These are phyloP conservation scores for Rhizopus stolonifer DNA, from an alignment of 371 early-diverging fungal genomes.

Conservation along the genomic window DNA sequence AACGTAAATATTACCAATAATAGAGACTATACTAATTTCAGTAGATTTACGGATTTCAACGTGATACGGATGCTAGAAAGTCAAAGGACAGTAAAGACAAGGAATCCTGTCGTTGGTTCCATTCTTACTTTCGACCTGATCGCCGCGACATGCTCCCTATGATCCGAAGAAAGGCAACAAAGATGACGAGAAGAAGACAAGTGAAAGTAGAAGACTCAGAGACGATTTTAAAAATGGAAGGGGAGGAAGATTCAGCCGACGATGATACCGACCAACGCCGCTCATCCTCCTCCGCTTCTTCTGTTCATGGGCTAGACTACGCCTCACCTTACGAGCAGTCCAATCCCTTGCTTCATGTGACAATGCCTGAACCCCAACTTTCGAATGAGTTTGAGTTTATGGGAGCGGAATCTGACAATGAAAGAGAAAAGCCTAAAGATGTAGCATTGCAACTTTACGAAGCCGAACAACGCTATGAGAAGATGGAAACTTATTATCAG, in stretches of 20 bases:
- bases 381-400: not conserved
- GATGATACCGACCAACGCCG: slow-evolving; percentile 7
- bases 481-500: slow-evolving; percentile 11
- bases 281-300: slow-evolving; percentile 20
- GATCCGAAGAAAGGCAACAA: slow-evolving; percentile 49
- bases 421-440: not conserved
- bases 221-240: slow-evolving; percentile 38
- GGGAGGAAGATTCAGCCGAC: slow-evolving; percentile 38
- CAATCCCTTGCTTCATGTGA: slow-evolving; percentile 9
- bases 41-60: slow-evolving; percentile 56
- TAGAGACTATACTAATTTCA: not conserved
- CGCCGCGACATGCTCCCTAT: slow-evolving; percentile 49
- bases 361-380: slow-evolving; percentile 7
- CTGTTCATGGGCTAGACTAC: slow-evolving; percentile 1
- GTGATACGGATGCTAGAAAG: slow-evolving; percentile 57
- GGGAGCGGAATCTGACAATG: not conserved
- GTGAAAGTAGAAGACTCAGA: slow-evolving; percentile 39
- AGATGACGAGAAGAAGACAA: slow-evolving; percentile 35
- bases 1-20: slow-evolving; percentile 35
- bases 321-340: slow-evolving; percentile 1
- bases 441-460: slow-evolving; percentile 9
- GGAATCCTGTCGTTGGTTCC: slow-evolving; percentile 53
- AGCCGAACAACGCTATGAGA: slow-evolving; percentile 13
- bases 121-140: slow-evolving; percentile 48
- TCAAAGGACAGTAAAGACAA: slow-evolving; percentile 53